A percentile compares a stretch with the other conserved stretches of the same genome.
Conservation (phyloP, 768 basidiomycete species). For the Tephrocybe rancida region DNA sequence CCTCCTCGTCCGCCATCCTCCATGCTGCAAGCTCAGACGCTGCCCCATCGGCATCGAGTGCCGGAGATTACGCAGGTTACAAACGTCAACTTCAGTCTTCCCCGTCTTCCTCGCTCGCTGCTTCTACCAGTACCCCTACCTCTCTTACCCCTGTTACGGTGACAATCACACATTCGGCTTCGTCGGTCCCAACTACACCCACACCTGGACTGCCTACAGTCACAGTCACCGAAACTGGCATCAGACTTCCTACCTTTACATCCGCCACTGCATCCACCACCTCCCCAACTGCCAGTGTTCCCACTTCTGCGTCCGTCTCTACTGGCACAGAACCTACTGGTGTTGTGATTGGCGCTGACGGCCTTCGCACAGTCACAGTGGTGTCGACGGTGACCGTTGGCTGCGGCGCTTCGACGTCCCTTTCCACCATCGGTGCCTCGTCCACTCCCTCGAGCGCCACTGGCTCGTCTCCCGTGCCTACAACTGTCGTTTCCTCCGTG, state of each 20-base stretch:
- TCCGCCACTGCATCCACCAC: neutral
- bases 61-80: slow-evolving; percentile 15
- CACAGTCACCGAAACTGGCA: neutral
- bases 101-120: slow-evolving; percentile 5
- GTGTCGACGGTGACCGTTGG: slow-evolving; percentile 26
- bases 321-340: slow-evolving; percentile 11
- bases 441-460: slow-evolving; percentile 5
- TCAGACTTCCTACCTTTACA: neutral
- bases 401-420: slow-evolving; percentile 15
- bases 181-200: slow-evolving; percentile 3
- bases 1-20: neutral
- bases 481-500: neutral
- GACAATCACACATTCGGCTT: slow-evolving; percentile 8
- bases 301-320: neutral
- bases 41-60: slow-evolving; percentile 2
- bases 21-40: neutral
- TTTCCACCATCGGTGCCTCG: slow-evolving; percentile 7
- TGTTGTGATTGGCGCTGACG: slow-evolving; percentile 31
- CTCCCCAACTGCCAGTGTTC: neutral
- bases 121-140: slow-evolving; percentile 10
- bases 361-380: slow-evolving; percentile 37
- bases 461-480: slow-evolving; percentile 1
- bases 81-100: slow-evolving; percentile 17
- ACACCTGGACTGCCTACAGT: slow-evolving; percentile 15
- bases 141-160: slow-evolving; percentile 10